Conservation (phyloP, 2,329 filamentous ascomycete species). For the Didymella pinodella region DNA sequence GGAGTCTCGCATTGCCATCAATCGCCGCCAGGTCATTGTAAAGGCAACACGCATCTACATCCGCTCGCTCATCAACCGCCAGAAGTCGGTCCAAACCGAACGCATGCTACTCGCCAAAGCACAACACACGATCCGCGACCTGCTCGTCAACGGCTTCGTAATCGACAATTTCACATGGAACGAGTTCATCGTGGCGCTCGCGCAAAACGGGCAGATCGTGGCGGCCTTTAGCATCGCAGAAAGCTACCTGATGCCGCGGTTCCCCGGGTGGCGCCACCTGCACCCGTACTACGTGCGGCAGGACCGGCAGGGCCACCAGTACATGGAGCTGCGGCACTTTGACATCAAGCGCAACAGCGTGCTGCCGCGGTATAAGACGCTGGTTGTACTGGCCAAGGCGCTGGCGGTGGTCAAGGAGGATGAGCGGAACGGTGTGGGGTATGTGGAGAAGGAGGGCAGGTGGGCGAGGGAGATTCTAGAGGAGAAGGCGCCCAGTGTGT, state of each 20-base stretch:
- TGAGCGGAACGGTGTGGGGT: constrained; percentile 44
- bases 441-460: constrained; percentile 27
- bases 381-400: constrained; percentile 53
- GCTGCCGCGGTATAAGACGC: constrained; percentile 54
- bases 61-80: constrained; percentile 58
- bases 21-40: constrained; percentile 59
- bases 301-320: constrained; percentile 34
- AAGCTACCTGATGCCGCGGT: constrained; percentile 76
- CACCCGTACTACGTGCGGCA: constrained; percentile 35
- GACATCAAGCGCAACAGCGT: constrained; percentile 37
- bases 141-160: constrained; percentile 72
- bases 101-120: constrained; percentile 38
- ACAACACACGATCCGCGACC: constrained; percentile 56
- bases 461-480: constrained; percentile 45
- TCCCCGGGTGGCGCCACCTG: constrained; percentile 71
- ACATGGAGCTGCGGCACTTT: constrained; percentile 41
- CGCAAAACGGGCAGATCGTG: constrained; percentile 64
- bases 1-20: constrained; percentile 35
- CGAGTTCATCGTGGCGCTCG: constrained; percentile 73
- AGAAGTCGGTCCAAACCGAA: constrained; percentile 47
- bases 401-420: constrained; percentile 46
- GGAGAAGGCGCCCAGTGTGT: constrained; percentile 49
- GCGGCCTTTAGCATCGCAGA: constrained; percentile 81
- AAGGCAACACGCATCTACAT: constrained; percentile 62
- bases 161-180: constrained; percentile 85